These are phyloP conservation scores for Dryadomyces sulphureus DNA, from an alignment of 2,329 filamentous ascomycete genomes.

Conservation along the genomic window DNA sequence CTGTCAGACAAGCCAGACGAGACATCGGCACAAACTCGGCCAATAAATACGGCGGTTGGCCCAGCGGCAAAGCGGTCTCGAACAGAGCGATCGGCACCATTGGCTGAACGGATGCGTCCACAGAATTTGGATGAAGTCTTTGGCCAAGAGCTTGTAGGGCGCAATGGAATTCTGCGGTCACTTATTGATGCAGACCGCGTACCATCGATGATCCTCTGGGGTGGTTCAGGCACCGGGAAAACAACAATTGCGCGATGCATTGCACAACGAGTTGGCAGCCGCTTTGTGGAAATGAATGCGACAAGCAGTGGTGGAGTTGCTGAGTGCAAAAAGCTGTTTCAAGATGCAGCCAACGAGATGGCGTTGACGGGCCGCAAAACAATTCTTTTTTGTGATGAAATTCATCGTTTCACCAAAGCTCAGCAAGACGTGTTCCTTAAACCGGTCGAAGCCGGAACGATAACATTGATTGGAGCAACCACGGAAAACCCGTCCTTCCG, in stretches of 20 bases:
- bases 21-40: not conserved
- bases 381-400: slow-evolving; percentile 96
- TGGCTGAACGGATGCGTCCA: slow-evolving; percentile 91
- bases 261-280: slow-evolving; percentile 62
- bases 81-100: slow-evolving; percentile 57
- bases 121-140: slow-evolving; percentile 69
- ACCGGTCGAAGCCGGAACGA: slow-evolving; percentile 78
- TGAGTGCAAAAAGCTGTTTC: slow-evolving; percentile 86
- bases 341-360: slow-evolving; percentile 68
- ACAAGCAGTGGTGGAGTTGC: slow-evolving; percentile 76
- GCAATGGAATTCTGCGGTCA: slow-evolving; percentile 66
- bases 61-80: slow-evolving; percentile 50
- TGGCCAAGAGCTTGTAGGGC: slow-evolving; percentile 83
- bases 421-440: slow-evolving; percentile 93
- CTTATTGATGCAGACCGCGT: slow-evolving; percentile 76
- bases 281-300: slow-evolving; percentile 93
- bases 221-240: slow-evolving; percentile 67
- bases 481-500: slow-evolving; percentile 97
- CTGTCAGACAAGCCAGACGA: slow-evolving; percentile 2
- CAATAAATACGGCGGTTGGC: not conserved
- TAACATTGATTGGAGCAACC: slow-evolving; percentile 87
- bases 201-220: slow-evolving; percentile 94
- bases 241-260: slow-evolving; percentile 89
- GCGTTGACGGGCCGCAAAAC: slow-evolving; percentile 75
- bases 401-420: slow-evolving; percentile 78